These are phyloP conservation scores for Magnusiomyces tetraspermus DNA, from an alignment of 1,139 yeast genomes.

Conservation along the genomic window DNA sequence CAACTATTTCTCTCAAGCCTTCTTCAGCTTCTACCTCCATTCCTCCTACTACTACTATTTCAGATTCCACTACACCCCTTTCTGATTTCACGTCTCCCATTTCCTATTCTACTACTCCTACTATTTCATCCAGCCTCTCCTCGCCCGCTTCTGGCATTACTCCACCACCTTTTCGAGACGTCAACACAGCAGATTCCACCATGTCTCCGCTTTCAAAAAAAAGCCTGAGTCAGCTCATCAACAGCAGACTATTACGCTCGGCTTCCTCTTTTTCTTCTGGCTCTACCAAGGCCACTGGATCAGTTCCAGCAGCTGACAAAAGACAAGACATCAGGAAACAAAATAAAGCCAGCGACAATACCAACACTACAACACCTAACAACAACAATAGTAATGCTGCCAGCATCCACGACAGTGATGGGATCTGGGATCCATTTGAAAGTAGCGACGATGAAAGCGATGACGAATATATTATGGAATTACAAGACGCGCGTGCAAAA, in stretches of 20 bases:
- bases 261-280: not conserved
- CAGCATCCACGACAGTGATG: not conserved
- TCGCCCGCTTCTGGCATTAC: not conserved
- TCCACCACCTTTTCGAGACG: too few relatives aligned
- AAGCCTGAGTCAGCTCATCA: not conserved
- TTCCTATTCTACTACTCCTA: not conserved
- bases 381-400: not conserved
- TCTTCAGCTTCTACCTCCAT: too few relatives aligned
- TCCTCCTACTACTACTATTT: too few relatives aligned
- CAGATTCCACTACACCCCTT: not conserved
- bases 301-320: not conserved
- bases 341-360: not conserved
- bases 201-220: not conserved
- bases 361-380: not conserved
- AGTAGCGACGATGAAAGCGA: not conserved
- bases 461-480: too few relatives aligned
- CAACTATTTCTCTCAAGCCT: too few relatives aligned
- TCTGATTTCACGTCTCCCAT: not conserved
- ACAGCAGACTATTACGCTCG: not conserved
- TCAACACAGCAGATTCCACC: too few relatives aligned
- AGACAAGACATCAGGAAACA: not conserved
- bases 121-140: not conserved
- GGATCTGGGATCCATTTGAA: constrained; percentile 1
- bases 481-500: not conserved
- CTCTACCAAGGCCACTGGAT: not conserved